Evolutionary conservation across 805 yeast species (phyloP).

Genomic region (Teunomyces lycoperdinae): DNA sequence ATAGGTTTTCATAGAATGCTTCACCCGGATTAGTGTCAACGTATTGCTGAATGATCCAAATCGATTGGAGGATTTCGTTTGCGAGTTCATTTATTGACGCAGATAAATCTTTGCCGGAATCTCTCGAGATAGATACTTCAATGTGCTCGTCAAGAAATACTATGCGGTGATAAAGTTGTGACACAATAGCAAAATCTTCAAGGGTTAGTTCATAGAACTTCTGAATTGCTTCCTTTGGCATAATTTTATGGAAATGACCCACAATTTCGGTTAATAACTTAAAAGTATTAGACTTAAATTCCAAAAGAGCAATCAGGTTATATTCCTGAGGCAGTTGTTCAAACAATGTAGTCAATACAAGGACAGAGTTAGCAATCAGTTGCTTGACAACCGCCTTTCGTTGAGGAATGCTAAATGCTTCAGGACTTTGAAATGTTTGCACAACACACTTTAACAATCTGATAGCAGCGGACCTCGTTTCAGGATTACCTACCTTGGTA

Average conservation of each 20-base stretch:
- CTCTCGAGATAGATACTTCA: not conserved
- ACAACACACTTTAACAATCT: conserved; percentile 53
- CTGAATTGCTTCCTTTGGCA: conserved; percentile 16
- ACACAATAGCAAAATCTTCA: conserved; percentile 10
- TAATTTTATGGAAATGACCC: conserved; percentile 26
- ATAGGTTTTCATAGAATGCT: conserved; percentile 25
- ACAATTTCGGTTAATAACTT: conserved; percentile 21
- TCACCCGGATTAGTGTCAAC: conserved; percentile 13
- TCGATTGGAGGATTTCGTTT: conserved; percentile 30
- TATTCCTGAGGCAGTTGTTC: conserved; percentile 2
- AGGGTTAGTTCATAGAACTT: conserved; percentile 11
- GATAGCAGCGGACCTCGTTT: conserved; percentile 47
- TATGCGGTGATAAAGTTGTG: not conserved
- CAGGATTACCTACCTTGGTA: conserved; percentile 23
- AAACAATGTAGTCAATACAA: conserved; percentile 17
- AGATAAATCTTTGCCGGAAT: conserved; percentile 22
- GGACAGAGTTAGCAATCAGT: conserved; percentile 17
- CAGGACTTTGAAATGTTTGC: conserved; percentile 51
- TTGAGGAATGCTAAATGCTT: conserved; percentile 35
- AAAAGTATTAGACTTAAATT: conserved; percentile 27
- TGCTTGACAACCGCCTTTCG: conserved; percentile 34
- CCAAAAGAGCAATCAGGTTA: conserved; percentile 13
- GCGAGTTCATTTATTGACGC: conserved; percentile 18
- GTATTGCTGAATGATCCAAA: conserved; percentile 29
- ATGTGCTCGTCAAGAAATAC: not conserved